These are phyloP conservation scores for Phytophthora tubulina DNA, from an alignment of 352 stramenopile genomes.

Conservation along the genomic window DNA sequence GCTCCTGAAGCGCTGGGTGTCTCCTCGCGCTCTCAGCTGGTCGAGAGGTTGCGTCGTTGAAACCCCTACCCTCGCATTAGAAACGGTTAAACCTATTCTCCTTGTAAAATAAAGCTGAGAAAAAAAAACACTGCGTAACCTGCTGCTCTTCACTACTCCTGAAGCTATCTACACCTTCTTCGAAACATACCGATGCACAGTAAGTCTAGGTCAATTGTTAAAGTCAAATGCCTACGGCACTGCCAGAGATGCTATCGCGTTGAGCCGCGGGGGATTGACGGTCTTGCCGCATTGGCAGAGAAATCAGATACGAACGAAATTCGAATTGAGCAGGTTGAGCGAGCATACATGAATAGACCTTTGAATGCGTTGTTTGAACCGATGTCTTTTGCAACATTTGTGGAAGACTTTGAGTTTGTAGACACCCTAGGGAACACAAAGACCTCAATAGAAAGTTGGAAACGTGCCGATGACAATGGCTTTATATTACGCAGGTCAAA, in stretches of 20 bases:
- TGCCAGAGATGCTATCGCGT: no score
- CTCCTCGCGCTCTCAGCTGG: no score
- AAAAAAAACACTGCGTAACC: no score
- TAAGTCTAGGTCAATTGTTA: neutral
- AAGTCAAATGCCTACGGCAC: neutral
- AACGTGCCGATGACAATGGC: neutral
- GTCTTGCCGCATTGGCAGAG: neutral
- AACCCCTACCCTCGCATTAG: no score
- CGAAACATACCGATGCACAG: neutral
- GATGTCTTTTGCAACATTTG: constrained; percentile 4
- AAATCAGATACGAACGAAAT: neutral
- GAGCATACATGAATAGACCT: constrained; percentile 9
- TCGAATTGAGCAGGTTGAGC: constrained; percentile 5
- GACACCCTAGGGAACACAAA: neutral
- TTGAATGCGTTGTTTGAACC: neutral
- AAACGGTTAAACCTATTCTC: no score
- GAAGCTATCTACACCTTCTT: neutral
- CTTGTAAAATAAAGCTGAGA: no score
- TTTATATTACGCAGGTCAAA: neutral
- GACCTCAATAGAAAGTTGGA: neutral
- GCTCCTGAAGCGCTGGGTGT: no score
- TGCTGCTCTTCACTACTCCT: no score
- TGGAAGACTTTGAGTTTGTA: neutral
- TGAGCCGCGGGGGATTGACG: neutral
- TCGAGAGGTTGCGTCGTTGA: no score